phyloP scores from a whole-genome alignment of 768 basidiomycete species.

The Tephrocybe sp. region DNA sequence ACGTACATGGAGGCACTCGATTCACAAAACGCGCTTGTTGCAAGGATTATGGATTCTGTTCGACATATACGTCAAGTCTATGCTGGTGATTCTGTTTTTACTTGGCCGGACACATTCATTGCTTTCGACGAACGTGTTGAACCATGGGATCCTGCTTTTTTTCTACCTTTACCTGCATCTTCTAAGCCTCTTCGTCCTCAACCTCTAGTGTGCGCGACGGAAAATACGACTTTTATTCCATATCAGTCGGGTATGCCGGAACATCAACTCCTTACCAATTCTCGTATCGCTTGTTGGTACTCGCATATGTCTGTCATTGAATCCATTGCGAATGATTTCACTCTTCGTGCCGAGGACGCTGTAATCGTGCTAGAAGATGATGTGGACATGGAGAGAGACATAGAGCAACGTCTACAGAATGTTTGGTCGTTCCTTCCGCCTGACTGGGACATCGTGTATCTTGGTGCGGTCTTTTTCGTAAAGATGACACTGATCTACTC shows the following conservation, averaged over 20 bases:
- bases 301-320: constrained; percentile 59
- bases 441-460: constrained; percentile 72
- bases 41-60: constrained; percentile 43
- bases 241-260: constrained; percentile 36
- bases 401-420: constrained; percentile 33
- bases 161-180: constrained; percentile 2
- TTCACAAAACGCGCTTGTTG: constrained; percentile 34
- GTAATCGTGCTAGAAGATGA: constrained; percentile 75
- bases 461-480: constrained; percentile 25
- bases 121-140: constrained; percentile 20
- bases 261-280: constrained; percentile 47
- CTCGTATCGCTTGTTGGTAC: constrained; percentile 69
- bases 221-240: constrained; percentile 32
- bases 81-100: constrained; percentile 2
- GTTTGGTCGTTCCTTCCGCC: constrained; percentile 54
- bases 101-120: constrained; percentile 24
- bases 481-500: background rate
- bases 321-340: constrained; percentile 30
- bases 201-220: constrained; percentile 17
- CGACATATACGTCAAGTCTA: constrained; percentile 22
- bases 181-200: constrained; percentile 1
- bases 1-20: constrained; percentile 49
- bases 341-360: constrained; percentile 27
- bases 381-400: constrained; percentile 71
- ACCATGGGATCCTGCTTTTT: constrained; percentile 22